Conservation (phyloP, 306 rosid genomes). For the Glycyrrhiza uralensis region DNA sequence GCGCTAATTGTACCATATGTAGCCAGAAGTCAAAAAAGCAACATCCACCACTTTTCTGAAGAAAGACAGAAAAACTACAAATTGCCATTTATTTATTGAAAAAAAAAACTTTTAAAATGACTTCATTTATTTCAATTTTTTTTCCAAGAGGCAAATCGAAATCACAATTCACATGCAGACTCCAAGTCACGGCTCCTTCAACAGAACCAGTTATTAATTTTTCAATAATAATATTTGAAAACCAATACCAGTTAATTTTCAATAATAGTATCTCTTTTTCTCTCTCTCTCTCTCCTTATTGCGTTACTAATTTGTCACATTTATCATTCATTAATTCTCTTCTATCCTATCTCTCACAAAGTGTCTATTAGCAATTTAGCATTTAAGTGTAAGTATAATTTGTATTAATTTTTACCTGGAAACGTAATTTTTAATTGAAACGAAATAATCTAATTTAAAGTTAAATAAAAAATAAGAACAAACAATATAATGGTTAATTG, state of each 20-base stretch:
- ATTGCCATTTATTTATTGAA: neutral
- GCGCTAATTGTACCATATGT: neutral
- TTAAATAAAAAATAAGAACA: neutral
- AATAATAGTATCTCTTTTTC: no score
- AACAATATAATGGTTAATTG: neutral
- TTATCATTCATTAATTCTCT: no score
- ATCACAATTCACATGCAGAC: constrained; percentile 24
- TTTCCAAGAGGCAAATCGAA: neutral
- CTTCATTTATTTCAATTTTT: neutral
- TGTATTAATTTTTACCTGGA: neutral
- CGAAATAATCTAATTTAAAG: neutral
- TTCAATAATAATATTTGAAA: no score
- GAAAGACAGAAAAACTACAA: neutral
- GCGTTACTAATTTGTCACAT: no score
- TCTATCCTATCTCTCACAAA: no score
- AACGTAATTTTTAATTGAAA: neutral
- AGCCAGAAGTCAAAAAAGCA: constrained; percentile 27
- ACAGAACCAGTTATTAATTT: neutral
- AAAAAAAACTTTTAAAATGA: neutral
- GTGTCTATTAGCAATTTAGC: no score
- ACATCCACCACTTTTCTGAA: neutral
- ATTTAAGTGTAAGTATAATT: neutral
- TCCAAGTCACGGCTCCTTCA: neutral
- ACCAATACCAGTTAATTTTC: no score
- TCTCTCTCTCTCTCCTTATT: no score